Base-by-base conservation (phyloP, 2,329 filamentous ascomycete genomes). In the Fusarium nanum region DNA sequence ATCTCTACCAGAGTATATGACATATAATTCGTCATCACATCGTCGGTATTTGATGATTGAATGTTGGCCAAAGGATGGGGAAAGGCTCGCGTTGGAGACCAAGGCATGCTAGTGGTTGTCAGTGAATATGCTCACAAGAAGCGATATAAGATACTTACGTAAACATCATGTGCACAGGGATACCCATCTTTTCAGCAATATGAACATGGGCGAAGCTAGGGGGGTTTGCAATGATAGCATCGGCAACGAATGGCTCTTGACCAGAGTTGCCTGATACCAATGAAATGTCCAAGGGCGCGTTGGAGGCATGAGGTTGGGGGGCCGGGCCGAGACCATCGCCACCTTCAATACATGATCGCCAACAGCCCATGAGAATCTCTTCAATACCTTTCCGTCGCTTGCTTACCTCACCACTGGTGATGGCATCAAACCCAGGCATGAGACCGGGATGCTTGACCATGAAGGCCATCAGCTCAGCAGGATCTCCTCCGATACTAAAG, bases 391-490 rank as follows among this genome's bases (percentile, higher is more conserved):
- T 89, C 30, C 93, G 86, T 30, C 93, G 85, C 78, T 90, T 91
- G 44, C 87, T 90, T 52, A 97, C 88, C 76, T 96, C 93, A 10
- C 93, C 93, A 68, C 87, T 92, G 64, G 89, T 90, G 50, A 97
- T 80, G 2, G 92, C 90, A 50, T 94, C 91, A 62, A 95, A 88
- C 1, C 91, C 91, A 3, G 93, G 93, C 90, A 97, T 93, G 32
- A 97, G 83, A 0, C 93, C 92, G 0, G 93, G 93, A 72, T 96
- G 92, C 79, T 94, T 94, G 47, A 96, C 93, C 93, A 97, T 97
- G 75, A 95, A 97, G 5, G 93, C 92, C 92, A 93, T 94, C 45
- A 93, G 83, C 74, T 92, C 87, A 2, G 89, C 86, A 2, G 92
- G 92, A 76, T 94, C 91, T 5, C 91, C 92, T n/a, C 91, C 91